Conservation (phyloP, 805 yeast species). For the Saccharomycopsis microspora region DNA sequence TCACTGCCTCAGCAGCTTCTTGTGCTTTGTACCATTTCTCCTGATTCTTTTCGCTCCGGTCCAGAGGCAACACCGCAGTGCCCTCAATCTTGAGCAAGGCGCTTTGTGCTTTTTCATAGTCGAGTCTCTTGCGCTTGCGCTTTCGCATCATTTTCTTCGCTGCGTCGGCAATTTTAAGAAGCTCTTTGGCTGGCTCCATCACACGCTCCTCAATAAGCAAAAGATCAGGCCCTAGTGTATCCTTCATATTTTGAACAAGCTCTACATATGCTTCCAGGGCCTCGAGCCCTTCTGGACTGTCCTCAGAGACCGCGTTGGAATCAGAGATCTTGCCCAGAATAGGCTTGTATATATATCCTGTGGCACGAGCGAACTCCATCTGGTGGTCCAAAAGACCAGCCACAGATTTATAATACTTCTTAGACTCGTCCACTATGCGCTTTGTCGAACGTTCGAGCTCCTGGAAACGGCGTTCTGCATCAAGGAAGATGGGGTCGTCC, state of each 20-base stretch:
- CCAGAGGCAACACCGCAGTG: slow-evolving; percentile 39
- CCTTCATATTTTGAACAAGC: slow-evolving; percentile 77
- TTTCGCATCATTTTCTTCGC: slow-evolving; percentile 91
- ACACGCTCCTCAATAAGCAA: slow-evolving; percentile 85
- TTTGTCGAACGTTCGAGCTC: slow-evolving; percentile 86
- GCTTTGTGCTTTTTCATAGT: slow-evolving; percentile 75
- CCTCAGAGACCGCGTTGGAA: slow-evolving; percentile 75
- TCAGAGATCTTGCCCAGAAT: slow-evolving; percentile 90
- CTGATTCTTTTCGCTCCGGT: slow-evolving; percentile 79
- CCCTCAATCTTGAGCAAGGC: slow-evolving; percentile 60
- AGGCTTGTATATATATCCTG: slow-evolving; percentile 93
- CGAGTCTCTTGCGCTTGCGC: slow-evolving; percentile 91
- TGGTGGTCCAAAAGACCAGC: slow-evolving; percentile 79
- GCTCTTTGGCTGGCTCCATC: slow-evolving; percentile 84
- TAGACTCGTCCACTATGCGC: slow-evolving; percentile 80
- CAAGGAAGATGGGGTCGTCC: slow-evolving; percentile 78
- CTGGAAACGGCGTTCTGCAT: slow-evolving; percentile 93
- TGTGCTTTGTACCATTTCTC: slow-evolving; percentile 82
- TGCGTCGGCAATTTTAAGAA: slow-evolving; percentile 66
- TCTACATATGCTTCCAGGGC: slow-evolving; percentile 89
- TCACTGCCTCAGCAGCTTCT: slow-evolving; percentile 80
- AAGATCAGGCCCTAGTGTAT: slow-evolving; percentile 80
- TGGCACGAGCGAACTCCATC: slow-evolving; percentile 88
- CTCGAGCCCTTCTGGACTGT: slow-evolving; percentile 91
- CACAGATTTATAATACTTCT: slow-evolving; percentile 81